Percentiles rank a stretch among this genome's conserved stretches.
Conservation (phyloP, 2,329 filamentous ascomycete genomes). For the Xenoacremonium recifei region DNA sequence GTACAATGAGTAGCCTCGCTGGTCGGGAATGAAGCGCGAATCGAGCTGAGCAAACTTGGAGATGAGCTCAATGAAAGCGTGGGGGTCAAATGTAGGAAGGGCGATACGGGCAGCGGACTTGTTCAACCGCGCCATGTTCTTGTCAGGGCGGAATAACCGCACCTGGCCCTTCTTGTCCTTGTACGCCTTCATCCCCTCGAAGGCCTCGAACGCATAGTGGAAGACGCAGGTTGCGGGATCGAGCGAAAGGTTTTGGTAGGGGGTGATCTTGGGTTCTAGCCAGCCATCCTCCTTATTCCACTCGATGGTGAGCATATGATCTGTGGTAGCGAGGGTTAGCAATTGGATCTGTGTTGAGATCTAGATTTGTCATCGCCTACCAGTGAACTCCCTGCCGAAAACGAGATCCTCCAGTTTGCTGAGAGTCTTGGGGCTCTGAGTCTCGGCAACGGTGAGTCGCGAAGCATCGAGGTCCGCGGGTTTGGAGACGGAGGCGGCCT, state of each 20-base stretch:
- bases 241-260: slow-evolving; percentile 95
- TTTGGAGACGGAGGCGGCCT: slow-evolving; percentile 48
- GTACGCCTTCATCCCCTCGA: slow-evolving; percentile 99
- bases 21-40: slow-evolving; percentile 82
- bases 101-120: slow-evolving; percentile 89
- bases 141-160: slow-evolving; percentile 89
- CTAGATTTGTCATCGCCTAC: slow-evolving; percentile 45
- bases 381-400: slow-evolving; percentile 89
- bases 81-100: slow-evolving; percentile 77
- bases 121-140: slow-evolving; percentile 95
- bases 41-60: slow-evolving; percentile 77
- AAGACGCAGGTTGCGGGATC: slow-evolving; percentile 96
- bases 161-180: slow-evolving; percentile 77
- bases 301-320: slow-evolving; percentile 95
- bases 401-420: slow-evolving; percentile 77
- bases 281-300: slow-evolving; percentile 87
- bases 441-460: slow-evolving; percentile 73
- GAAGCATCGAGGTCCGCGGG: slow-evolving; percentile 72
- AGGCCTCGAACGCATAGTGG: slow-evolving; percentile 97
- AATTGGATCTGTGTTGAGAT: background rate
- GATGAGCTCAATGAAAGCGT: slow-evolving; percentile 77
- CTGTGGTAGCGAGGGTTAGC: slow-evolving; percentile 42
- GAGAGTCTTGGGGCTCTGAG: slow-evolving; percentile 70
- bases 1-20: slow-evolving; percentile 90
- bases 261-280: slow-evolving; percentile 78